Percentiles rank a stretch among this genome's conserved stretches.
These are phyloP conservation scores for Fusarium longipes DNA, from an alignment of 2,329 filamentous ascomycete genomes.

Conservation along the genomic window DNA sequence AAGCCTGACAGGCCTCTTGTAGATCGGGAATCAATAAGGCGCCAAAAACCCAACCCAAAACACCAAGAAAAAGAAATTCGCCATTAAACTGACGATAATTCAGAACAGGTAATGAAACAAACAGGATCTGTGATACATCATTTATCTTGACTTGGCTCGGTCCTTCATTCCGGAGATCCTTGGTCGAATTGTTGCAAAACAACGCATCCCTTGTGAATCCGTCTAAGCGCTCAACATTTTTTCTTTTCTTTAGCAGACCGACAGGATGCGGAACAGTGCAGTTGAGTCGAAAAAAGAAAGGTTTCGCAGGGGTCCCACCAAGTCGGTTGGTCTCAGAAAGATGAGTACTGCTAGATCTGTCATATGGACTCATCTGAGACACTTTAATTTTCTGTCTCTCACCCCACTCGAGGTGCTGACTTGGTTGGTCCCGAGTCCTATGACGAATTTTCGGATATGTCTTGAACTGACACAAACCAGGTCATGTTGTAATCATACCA, in stretches of 20 bases:
- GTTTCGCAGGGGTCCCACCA: constrained; percentile 38
- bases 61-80: constrained; percentile 33
- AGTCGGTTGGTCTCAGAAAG: constrained; percentile 33
- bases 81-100: constrained; percentile 13
- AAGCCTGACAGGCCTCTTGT: constrained; percentile 25
- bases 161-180: constrained; percentile 4
- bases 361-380: constrained; percentile 29
- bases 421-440: constrained; percentile 8
- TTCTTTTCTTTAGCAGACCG: constrained; percentile 32
- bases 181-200: neutral
- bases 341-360: constrained; percentile 18
- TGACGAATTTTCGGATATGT: constrained; percentile 6
- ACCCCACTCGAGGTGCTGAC: constrained; percentile 9
- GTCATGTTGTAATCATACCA: constrained; percentile 61
- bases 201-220: constrained; percentile 25
- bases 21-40: constrained; percentile 36
- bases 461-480: constrained; percentile 21
- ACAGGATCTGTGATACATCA: constrained; percentile 12
- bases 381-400: constrained; percentile 17
- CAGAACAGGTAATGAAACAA: constrained; percentile 10
- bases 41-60: constrained; percentile 27
- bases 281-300: constrained; percentile 32
- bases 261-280: constrained; percentile 35
- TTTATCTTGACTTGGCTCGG: neutral
- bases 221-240: constrained; percentile 32